phyloP scores from a whole-genome alignment of 495 filamentous ascomycete species.

The Lasiosphaeris hirsuta region DNA sequence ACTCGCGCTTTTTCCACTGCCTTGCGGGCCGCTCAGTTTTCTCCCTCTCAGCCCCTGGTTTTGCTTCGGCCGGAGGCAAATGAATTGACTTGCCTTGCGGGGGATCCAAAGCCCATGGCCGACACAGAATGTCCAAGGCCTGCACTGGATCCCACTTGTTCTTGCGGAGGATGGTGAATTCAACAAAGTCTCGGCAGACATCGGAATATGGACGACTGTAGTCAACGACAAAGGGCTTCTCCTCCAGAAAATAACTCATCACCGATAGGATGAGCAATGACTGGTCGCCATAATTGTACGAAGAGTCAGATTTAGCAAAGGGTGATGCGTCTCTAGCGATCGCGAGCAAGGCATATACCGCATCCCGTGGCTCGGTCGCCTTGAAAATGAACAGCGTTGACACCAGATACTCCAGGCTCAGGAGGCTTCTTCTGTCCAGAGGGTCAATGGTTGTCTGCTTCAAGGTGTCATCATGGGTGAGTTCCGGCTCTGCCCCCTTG shows the following conservation, averaged over 20 bases:
- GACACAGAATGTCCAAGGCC: conserved; percentile 32
- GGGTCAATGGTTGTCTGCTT: not conserved
- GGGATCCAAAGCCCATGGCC: conserved; percentile 26
- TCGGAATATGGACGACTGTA: conserved; percentile 32
- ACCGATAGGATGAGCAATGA: conserved; percentile 3
- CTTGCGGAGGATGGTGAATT: conserved; percentile 27
- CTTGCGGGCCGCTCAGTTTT: not conserved
- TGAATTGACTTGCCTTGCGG: not conserved
- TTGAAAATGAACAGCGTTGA: conserved; percentile 30
- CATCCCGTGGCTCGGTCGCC: conserved; percentile 28
- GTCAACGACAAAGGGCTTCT: conserved; percentile 27
- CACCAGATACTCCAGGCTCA: conserved; percentile 32
- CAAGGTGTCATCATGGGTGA: no score
- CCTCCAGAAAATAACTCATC: conserved; percentile 3
- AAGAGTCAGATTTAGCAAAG: conserved; percentile 8
- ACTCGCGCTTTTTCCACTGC: no score
- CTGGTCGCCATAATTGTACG: conserved; percentile 1
- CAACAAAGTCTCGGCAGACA: conserved; percentile 31
- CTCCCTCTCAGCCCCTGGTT: not conserved
- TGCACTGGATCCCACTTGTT: conserved; percentile 7
- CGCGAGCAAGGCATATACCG: conserved; percentile 30
- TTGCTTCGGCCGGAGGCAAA: no score
- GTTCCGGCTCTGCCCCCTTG: no score
- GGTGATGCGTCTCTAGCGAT: conserved; percentile 28
- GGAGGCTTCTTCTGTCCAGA: conserved; percentile 6